These are phyloP conservation scores for Candida mesenterica DNA, from an alignment of 1,139 yeast genomes.

Conservation along the genomic window DNA sequence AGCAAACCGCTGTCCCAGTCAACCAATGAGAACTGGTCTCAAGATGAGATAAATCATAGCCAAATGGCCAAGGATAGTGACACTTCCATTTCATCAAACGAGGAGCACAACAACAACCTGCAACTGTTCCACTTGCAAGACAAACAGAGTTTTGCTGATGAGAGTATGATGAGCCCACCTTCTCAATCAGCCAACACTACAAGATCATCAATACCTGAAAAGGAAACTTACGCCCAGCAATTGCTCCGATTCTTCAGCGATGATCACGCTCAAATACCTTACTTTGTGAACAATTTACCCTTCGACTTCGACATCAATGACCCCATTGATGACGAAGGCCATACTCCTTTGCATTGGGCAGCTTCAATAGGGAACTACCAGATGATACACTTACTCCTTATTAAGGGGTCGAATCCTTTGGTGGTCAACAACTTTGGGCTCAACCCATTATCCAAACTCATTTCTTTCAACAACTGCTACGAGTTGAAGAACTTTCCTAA, in stretches of 20 bases:
- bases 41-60: constrained; percentile 29
- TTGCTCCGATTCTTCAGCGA: constrained; percentile 64
- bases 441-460: constrained; percentile 79
- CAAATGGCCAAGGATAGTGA: constrained; percentile 36
- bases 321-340: constrained; percentile 93
- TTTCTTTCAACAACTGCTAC: constrained; percentile 84
- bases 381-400: constrained; percentile 65
- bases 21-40: constrained; percentile 49
- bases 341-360: constrained; percentile 96
- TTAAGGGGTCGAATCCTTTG: constrained; percentile 75
- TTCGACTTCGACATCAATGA: constrained; percentile 78
- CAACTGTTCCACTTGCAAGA: constrained; percentile 2
- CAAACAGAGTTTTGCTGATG: constrained; percentile 12
- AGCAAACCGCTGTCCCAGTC: constrained; percentile 39
- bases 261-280: constrained; percentile 72
- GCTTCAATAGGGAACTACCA: constrained; percentile 83
- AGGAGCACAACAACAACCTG: constrained; percentile 18
- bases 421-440: constrained; percentile 75
- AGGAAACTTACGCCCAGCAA: constrained; percentile 53
- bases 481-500: constrained; percentile 74
- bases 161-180: constrained; percentile 6
- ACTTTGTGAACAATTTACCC: constrained; percentile 72
- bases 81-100: constrained; percentile 42
- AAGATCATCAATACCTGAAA: constrained; percentile 15
- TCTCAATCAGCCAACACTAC: constrained; percentile 1